Base-by-base conservation (phyloP, 2,329 filamentous ascomycete genomes). In the Penicillium crustosum region DNA sequence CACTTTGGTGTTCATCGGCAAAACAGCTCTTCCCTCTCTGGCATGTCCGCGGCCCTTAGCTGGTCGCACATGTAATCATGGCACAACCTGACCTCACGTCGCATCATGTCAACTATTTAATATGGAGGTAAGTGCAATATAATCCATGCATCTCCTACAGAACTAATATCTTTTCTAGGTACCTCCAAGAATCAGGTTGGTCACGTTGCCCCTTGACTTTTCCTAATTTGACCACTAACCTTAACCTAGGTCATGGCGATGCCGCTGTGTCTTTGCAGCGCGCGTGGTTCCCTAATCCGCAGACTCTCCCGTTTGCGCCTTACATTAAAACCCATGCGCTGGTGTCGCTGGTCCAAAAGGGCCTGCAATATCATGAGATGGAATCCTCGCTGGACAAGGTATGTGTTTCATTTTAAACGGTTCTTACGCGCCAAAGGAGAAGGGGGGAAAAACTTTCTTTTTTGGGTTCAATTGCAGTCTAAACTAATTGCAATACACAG, bases 61-160 rank as follows among this genome's bases (percentile, higher is more conserved):
- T 62, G 68, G 66, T 72, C 70, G 72, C 73, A 73, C 69, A 76
- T 77, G 73, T 75, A 73, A 75, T 72, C 71, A 78, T 78, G 76
- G 70, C 71, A 68, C 69, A 72, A 64, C 70, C 72, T 58, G 72
- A 75, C 68, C 73, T 78, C 55, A 77, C 75, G 61, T 77, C 74
- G 68, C 79, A 88, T 78, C 84, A 87, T 72, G 81, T 89, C 71
- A 89, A 88, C 77, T 87, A 88, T 76, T 78, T 88, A 70, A 86
- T 89, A 74, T 86, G 85, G 82, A 85, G 85, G 81, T 87, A 82
- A 56, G 79, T 74, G 25, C 53, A 33, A 43, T 49, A 19, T 47
- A 49, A 27, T 45, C 29, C 41, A 57, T 41, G 27, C 27, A 29
- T 42, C 45, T 55, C 44, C 58, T 66, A 55, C 64, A 60, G 65